These are phyloP conservation scores for Trypanosoma grayi DNA, from an alignment of 208 protist genomes.

Conservation along the genomic window DNA sequence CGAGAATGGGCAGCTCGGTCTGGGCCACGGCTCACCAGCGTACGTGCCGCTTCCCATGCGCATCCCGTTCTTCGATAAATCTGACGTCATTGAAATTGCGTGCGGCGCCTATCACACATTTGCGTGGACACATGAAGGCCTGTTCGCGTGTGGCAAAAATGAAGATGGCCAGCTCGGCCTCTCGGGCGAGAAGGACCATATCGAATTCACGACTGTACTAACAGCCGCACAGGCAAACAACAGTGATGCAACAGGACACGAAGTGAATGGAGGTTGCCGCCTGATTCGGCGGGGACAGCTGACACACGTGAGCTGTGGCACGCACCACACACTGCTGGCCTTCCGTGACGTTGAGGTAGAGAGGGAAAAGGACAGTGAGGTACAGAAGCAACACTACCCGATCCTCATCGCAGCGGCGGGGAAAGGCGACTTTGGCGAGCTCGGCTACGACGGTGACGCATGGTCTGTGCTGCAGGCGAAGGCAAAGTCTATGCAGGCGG, in stretches of 20 bases:
- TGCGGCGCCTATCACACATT: constrained; percentile 54
- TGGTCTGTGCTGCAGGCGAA: constrained; percentile 47
- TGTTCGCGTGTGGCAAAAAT: constrained; percentile 79
- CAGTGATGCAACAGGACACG: background rate
- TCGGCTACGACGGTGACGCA: constrained; percentile 71
- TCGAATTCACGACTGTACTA: constrained; percentile 22
- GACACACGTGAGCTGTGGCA: constrained; percentile 81
- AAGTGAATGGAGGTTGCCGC: background rate
- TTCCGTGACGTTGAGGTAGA: constrained; percentile 36
- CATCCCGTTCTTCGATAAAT: constrained; percentile 42
- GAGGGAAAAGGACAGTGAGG: background rate
- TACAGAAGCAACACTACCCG: constrained; percentile 28
- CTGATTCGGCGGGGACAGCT: constrained; percentile 40
- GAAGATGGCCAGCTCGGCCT: constrained; percentile 81
- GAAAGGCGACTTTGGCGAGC: constrained; percentile 84
- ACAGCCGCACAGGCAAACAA: constrained; percentile 12
- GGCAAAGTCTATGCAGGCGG: constrained; percentile 28
- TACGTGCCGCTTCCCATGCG: constrained; percentile 24
- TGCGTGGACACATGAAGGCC: constrained; percentile 41
- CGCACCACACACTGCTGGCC: constrained; percentile 77
- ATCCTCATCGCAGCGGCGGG: constrained; percentile 58
- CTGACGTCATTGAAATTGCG: constrained; percentile 29
- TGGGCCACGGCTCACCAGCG: constrained; percentile 27
- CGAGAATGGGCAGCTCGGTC: constrained; percentile 77
- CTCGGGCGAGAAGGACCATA: constrained; percentile 32